Evolutionary conservation across 2,329 filamentous ascomycete genomes (phyloP).

Genomic region (Fusarium vanettenii): DNA sequence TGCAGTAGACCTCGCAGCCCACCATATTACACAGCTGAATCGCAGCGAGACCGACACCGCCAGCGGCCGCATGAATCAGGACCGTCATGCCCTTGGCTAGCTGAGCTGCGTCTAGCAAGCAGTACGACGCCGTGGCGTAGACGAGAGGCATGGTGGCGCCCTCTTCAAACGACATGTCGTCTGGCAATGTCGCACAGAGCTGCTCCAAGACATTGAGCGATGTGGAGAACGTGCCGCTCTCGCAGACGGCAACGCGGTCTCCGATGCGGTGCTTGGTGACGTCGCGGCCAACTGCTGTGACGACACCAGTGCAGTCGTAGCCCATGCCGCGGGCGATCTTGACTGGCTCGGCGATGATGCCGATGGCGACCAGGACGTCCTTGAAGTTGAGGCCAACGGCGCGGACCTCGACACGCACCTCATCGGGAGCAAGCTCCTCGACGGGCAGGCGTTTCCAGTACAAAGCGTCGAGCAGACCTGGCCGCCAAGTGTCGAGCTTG

Average conservation of each 20-base stretch:
- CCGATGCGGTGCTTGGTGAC: background rate
- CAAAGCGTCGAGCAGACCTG: no score
- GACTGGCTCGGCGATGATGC: conserved; percentile 18
- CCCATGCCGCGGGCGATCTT: conserved; percentile 21
- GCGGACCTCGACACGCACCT: conserved; percentile 35
- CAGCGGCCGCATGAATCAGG: conserved; percentile 48
- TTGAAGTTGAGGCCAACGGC: conserved; percentile 43
- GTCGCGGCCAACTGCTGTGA: conserved; percentile 41
- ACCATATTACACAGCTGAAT: conserved; percentile 32
- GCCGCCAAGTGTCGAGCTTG: no score
- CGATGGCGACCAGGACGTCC: conserved; percentile 41
- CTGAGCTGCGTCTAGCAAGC: conserved; percentile 21
- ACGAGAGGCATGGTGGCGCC: conserved; percentile 50
- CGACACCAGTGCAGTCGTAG: conserved; percentile 44
- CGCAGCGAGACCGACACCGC: conserved; percentile 48
- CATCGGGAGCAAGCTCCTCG: background rate
- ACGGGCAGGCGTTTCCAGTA: no score
- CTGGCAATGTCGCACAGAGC: conserved; percentile 32
- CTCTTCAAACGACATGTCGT: conserved; percentile 48
- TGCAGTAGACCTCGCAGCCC: conserved; percentile 9
- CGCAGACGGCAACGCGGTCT: conserved; percentile 45
- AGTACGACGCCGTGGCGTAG: conserved; percentile 45
- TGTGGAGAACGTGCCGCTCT: conserved; percentile 40
- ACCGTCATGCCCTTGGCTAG: conserved; percentile 40
- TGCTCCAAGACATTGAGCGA: no score